These are phyloP conservation scores for Paraphaeosphaeria sporulosa DNA, from an alignment of 2,329 filamentous ascomycete species.

Conservation along the genomic window DNA sequence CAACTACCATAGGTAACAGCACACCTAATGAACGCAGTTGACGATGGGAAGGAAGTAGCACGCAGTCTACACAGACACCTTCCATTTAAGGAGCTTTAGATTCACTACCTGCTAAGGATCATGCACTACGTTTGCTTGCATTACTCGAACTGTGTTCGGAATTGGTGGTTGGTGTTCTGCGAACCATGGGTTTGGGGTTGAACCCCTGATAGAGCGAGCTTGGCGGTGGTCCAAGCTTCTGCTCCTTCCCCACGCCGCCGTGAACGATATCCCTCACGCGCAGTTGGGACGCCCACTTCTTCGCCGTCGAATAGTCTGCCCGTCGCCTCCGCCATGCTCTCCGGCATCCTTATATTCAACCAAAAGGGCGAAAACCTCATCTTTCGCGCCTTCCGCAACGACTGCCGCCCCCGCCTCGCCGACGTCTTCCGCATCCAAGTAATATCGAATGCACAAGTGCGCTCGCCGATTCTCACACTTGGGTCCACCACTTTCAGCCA, in stretches of 20 bases:
- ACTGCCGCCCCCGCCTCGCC: constrained; percentile 95
- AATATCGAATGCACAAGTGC: constrained; percentile 96
- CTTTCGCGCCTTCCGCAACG: constrained; percentile 97
- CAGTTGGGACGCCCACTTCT: not conserved
- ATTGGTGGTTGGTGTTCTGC: not conserved
- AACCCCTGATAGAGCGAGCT: not conserved
- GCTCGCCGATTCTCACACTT: constrained; percentile 94
- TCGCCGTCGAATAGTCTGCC: not conserved
- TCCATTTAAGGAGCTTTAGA: no score
- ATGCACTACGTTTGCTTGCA: no score
- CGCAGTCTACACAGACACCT: no score
- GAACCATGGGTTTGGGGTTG: not conserved
- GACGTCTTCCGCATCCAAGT: constrained; percentile 99
- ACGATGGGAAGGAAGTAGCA: no score
- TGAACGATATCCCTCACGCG: not conserved
- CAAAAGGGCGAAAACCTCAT: constrained; percentile 99
- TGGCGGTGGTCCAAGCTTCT: constrained; percentile 10
- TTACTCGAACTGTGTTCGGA: not conserved
- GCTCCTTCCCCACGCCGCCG: constrained; percentile 7
- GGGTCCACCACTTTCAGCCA: constrained; percentile 99
- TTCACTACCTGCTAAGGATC: no score
- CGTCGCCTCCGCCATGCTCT: constrained; percentile 72
- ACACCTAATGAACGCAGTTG: no score
- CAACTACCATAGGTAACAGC: no score
- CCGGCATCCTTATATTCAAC: constrained; percentile 97